Base-by-base conservation (phyloP, 345 rosid species). In the Hypericum perforatum region DNA sequence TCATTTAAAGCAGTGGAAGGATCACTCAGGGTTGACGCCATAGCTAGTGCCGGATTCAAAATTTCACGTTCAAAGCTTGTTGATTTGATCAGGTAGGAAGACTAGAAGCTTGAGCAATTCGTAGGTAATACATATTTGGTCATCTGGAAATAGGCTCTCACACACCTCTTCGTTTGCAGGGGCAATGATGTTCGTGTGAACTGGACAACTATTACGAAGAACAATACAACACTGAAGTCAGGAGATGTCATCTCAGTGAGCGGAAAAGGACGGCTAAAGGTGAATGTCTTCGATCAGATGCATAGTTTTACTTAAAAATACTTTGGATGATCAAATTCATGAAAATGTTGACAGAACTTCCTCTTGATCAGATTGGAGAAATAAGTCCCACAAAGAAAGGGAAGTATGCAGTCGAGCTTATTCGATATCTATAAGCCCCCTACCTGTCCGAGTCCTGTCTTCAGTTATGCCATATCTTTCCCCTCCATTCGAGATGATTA, bases 31-130 rank as follows among this genome's bases (percentile, higher is more conserved):
- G 80, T 91, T 38, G 98, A 91, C 80, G 96, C 98, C 54, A 64
- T 91, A 37, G 96, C 92, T 55, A 91, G 98, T 78, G 98, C 95
- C n/a, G 96, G 98, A 57, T 91, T 84, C 68, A 91, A 82, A 79
- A 81, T 87, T 56, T 87, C 96, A 38, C 70, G 94, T 57, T 81
- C 98, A 56, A 87, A 91, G 53, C 76, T 91, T 58, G 89, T 81
- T 54, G 74, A 76, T 68, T 61, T 85, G 66, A 91, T 87, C 65
- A 74, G 98, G 98, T 82, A 76, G 45, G 49, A 32, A 44, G 0
- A 5, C 14, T 43, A 10, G 16, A 54, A 52, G 44, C 42, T 52
- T 29, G 59, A 38, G 13, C 41, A 43, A 32, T 52, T 44, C 37
- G 12, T 10, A 36, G 14, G 9, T 45, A 29, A 6, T 13, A 37